A percentile compares a stretch with the other conserved stretches of the same genome.
These are phyloP conservation scores for Calocera cornea DNA, from an alignment of 768 basidiomycete genomes.

Conservation along the genomic window DNA sequence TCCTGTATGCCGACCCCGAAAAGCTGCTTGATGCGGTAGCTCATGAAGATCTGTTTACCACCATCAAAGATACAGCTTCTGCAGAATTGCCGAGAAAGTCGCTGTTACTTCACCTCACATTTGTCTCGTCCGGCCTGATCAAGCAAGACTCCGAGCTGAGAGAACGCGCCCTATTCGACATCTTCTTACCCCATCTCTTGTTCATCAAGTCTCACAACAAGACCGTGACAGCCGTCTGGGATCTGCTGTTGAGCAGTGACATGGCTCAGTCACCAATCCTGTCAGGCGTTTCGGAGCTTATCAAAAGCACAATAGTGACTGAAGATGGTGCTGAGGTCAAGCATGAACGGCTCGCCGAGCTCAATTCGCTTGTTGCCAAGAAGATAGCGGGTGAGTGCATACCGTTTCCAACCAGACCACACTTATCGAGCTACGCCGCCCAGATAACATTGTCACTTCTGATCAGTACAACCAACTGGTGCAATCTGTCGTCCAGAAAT, in stretches of 20 bases:
- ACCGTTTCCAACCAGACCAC: not conserved
- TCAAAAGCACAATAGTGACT: conserved; percentile 8
- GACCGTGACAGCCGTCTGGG: conserved; percentile 58
- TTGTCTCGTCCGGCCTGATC: conserved; percentile 39
- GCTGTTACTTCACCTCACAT: conserved; percentile 34
- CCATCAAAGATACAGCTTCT: conserved; percentile 10
- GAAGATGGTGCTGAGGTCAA: conserved; percentile 29
- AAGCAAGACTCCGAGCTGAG: conserved; percentile 24
- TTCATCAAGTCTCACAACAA: conserved; percentile 59
- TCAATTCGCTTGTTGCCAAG: conserved; percentile 42
- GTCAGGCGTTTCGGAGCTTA: conserved; percentile 17
- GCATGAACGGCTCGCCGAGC: conserved; percentile 21
- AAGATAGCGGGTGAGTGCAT: conserved; percentile 49
- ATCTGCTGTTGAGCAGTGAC: conserved; percentile 28
- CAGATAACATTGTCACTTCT: conserved; percentile 54
- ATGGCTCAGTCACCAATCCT: conserved; percentile 20
- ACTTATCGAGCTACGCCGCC: not conserved
- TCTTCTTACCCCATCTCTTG: conserved; percentile 62
- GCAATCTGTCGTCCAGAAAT: conserved; percentile 36
- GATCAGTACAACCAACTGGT: conserved; percentile 33
- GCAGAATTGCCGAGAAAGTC: not conserved
- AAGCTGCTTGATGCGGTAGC: conserved; percentile 30
- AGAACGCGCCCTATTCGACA: conserved; percentile 32
- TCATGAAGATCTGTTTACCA: conserved; percentile 15
- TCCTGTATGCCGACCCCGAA: conserved; percentile 45